Percentiles rank a stretch among this genome's conserved stretches.
These are phyloP conservation scores for Rhizopus delemar DNA, from an alignment of 371 early-diverging fungal species.

Conservation along the genomic window DNA sequence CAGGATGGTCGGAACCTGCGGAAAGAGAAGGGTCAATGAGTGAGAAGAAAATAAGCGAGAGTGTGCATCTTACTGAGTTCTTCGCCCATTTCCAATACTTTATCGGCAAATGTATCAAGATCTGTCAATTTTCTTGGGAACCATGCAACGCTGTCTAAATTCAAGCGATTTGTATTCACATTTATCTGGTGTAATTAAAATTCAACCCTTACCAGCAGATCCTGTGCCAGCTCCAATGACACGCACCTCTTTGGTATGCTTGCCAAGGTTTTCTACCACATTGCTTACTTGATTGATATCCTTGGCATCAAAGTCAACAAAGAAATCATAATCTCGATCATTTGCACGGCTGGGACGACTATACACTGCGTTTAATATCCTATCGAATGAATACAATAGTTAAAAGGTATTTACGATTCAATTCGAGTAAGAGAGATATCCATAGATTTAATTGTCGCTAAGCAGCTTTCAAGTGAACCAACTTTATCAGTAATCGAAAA, in stretches of 20 bases:
- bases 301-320: constrained; percentile 80
- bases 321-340: constrained; percentile 90
- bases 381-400: neutral
- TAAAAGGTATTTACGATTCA: constrained; percentile 68
- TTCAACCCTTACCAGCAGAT: constrained; percentile 18
- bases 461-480: constrained; percentile 85
- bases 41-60: neutral
- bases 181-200: neutral
- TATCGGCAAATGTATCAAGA: constrained; percentile 91
- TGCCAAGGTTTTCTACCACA: constrained; percentile 60
- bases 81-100: constrained; percentile 91
- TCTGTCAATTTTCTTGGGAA: constrained; percentile 94
- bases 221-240: constrained; percentile 49
- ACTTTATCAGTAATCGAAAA: constrained; percentile 86
- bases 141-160: constrained; percentile 73
- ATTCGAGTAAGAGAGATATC: constrained; percentile 88
- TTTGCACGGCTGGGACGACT: constrained; percentile 80
- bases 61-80: constrained; percentile 59
- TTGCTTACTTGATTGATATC: constrained; percentile 54
- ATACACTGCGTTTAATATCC: neutral
- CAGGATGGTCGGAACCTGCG: constrained; percentile 89
- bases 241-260: constrained; percentile 65
- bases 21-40: too few relatives aligned
- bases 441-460: constrained; percentile 71
- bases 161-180: constrained; percentile 4